Evolutionary conservation across 768 basidiomycete species (phyloP), one percentile per base, ranked within the genome.

Genomic region (Leccinellum rugosiceps): DNA sequence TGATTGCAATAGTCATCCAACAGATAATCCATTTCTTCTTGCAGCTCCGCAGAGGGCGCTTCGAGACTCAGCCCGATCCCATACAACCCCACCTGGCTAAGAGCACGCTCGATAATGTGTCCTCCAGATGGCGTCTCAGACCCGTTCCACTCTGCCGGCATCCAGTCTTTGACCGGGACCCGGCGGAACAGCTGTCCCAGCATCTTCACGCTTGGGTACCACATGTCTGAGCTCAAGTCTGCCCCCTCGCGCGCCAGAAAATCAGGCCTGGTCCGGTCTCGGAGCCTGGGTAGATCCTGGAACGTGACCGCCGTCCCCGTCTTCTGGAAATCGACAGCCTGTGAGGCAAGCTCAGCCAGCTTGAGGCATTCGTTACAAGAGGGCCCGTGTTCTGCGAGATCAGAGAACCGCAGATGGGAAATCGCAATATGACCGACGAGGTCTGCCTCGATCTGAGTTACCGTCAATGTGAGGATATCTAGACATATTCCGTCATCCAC

Each of bases 311-410:
- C 64, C 2, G 73, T 72, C 5, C 80, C 80, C 4, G 74, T 76
- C 54, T 81, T 81, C 0, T 71, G 75, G 47, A 77, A 81, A 64
- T 81, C 80, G 2, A 81, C 80, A 5, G 80, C 80, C 54, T 77
- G 75, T 0, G 78, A 78, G 6, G 79, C 79, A 1, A 75, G 63
- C 58, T 77, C 70, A 2, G 82, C 82, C 11, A 82, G 66, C 43
- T 32, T 62, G 17, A 79, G 58, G 55, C 82, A 82, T 3, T 74
- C 68, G 0, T 3, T 0, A 26, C 75, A 75, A 19, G 63, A 67
- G 1, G 74, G 74, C 21, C 44, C 44, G 6, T 2, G 17, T 38
- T 74, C 72, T 6, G 70, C 58, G 34, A 64, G 59, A 58, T 83
- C 82, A 23, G 78, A 75, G 51, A 77, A 77, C 10, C 77, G 70